Conservation (phyloP, 306 rosid species). For the Prosopis cineraria region DNA sequence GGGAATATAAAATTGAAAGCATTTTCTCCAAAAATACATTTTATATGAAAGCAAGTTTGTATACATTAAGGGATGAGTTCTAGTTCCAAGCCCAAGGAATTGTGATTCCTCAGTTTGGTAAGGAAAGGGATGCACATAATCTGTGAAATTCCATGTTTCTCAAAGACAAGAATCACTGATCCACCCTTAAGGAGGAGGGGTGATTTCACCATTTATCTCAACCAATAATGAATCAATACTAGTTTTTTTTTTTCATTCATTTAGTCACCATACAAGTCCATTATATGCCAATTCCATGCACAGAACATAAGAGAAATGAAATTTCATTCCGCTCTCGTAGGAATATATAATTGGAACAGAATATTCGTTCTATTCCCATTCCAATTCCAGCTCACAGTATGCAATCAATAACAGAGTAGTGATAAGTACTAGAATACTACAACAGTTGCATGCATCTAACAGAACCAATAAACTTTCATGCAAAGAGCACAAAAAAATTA, state of each 20-base stretch:
- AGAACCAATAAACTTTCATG: not conserved
- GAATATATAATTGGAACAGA: not conserved
- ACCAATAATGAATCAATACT: not conserved
- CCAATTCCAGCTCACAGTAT: not conserved
- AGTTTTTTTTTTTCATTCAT: not conserved
- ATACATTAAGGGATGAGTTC: not conserved
- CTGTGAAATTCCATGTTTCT: not conserved
- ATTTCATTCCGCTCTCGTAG: not conserved
- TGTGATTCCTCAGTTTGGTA: not conserved
- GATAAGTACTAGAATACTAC: not conserved
- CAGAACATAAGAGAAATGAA: not conserved
- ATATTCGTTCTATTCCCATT: not conserved
- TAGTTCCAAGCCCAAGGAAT: not conserved
- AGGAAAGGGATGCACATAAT: not conserved
- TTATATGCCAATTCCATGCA: not conserved
- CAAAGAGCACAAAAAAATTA: not conserved
- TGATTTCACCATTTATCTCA: not conserved
- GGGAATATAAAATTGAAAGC: not conserved
- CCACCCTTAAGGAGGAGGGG: not conserved
- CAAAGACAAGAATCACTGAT: not conserved
- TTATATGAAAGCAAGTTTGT: not conserved
- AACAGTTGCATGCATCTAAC: not conserved
- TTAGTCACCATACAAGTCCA: not conserved
- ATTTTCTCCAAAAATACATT: not conserved
- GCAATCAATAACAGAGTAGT: not conserved